These are phyloP conservation scores for Candida nemodendra DNA, from an alignment of 805 yeast species.

Conservation along the genomic window DNA sequence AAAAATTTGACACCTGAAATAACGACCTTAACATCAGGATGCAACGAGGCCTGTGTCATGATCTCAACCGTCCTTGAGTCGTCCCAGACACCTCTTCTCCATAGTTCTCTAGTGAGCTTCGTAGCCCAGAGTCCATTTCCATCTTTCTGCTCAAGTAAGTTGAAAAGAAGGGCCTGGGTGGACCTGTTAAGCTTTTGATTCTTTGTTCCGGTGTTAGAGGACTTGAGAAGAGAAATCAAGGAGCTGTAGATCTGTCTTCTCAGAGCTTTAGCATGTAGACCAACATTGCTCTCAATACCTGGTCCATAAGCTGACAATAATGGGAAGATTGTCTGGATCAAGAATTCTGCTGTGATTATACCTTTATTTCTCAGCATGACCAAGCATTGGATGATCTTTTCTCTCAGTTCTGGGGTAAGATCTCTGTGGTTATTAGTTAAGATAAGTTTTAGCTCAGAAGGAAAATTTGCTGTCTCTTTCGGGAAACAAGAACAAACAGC, in stretches of 20 bases:
- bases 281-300: conserved; percentile 41
- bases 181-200: conserved; percentile 86
- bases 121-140: conserved; percentile 92
- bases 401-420: conserved; percentile 80
- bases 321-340: conserved; percentile 88
- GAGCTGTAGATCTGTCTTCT: conserved; percentile 82
- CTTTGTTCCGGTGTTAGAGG: conserved; percentile 83
- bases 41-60: conserved; percentile 93
- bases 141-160: conserved; percentile 75
- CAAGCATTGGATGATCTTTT: conserved; percentile 84
- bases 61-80: conserved; percentile 96
- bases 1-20: conserved; percentile 89
- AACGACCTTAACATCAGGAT: conserved; percentile 82
- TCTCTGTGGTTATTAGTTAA: conserved; percentile 75
- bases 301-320: conserved; percentile 67
- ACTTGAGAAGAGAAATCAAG: conserved; percentile 71
- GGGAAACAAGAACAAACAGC: conserved; percentile 93
- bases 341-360: conserved; percentile 71
- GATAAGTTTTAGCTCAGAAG: conserved; percentile 71
- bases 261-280: conserved; percentile 74
- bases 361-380: conserved; percentile 88
- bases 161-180: conserved; percentile 90
- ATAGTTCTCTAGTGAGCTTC: conserved; percentile 86
- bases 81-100: conserved; percentile 99
- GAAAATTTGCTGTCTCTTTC: conserved; percentile 80